Conservation (phyloP, 202 grass and related monocot genomes). For the Panicum hallii region DNA sequence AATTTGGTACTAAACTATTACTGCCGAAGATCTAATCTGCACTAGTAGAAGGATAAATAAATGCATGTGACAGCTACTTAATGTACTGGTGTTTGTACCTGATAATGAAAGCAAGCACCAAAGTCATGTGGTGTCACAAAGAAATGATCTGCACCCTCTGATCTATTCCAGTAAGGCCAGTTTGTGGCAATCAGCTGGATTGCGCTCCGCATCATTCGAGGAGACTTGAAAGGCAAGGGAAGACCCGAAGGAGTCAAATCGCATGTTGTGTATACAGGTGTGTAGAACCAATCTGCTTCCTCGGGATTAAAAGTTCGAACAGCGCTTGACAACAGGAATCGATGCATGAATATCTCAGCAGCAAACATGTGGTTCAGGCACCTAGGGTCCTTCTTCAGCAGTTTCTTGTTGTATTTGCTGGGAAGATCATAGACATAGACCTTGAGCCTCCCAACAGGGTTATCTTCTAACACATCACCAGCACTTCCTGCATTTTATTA, state of each 20-base stretch:
- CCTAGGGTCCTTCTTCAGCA: slow-evolving; percentile 83
- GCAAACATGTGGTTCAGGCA: slow-evolving; percentile 97
- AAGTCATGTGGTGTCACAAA: slow-evolving; percentile 92
- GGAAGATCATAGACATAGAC: slow-evolving; percentile 87
- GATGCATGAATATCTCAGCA: slow-evolving; percentile 85
- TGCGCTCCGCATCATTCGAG: slow-evolving; percentile 80
- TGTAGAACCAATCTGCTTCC: slow-evolving; percentile 92
- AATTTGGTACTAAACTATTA: slow-evolving; percentile 27
- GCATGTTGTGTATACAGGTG: slow-evolving; percentile 78
- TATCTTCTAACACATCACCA: slow-evolving; percentile 89
- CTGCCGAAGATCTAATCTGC: not conserved
- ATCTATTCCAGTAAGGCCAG: slow-evolving; percentile 86
- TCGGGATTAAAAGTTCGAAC: slow-evolving; percentile 78
- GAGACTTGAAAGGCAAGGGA: slow-evolving; percentile 83
- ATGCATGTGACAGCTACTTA: slow-evolving; percentile 30
- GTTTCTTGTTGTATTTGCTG: slow-evolving; percentile 94
- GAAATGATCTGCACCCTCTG: slow-evolving; percentile 90
- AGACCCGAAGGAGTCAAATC: slow-evolving; percentile 77
- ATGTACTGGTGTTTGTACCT: slow-evolving; percentile 56
- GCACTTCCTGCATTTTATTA: slow-evolving; percentile 72
- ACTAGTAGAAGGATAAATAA: slow-evolving; percentile 25
- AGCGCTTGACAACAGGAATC: slow-evolving; percentile 70
- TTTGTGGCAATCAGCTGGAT: slow-evolving; percentile 77
- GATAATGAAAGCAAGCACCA: slow-evolving; percentile 89
- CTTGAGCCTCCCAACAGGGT: slow-evolving; percentile 87